Base-by-base conservation (phyloP, 2,329 filamentous ascomycete genomes). In the Metarhizium guizhouense region DNA sequence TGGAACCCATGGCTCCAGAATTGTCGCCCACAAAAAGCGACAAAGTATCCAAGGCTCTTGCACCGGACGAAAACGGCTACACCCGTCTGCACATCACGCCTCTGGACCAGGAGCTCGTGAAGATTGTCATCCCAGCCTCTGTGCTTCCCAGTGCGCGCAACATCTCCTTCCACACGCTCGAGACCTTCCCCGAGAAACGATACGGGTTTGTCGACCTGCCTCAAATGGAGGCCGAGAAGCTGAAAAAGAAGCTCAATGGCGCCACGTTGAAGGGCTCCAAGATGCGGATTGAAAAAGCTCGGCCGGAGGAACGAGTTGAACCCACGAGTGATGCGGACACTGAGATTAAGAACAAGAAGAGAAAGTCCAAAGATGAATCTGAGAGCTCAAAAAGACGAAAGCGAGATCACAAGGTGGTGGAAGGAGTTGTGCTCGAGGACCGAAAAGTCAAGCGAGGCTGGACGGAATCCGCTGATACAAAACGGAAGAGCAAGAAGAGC, bases 121-220 rank as follows among this genome's bases (percentile, higher is more conserved):
- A 82, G 55, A 77, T 86, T 51, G 82, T 95, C 57, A 71, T 99
- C 51, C 84, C 89, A 25, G 76, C 85, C 1, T 80, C 86, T 1
- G 67, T 89, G 14, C 81, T 84, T 40, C 77, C 83, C 14, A 75
- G 76, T 49, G 90, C 89, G 20, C 83, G 84, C 58, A 89, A 91
- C 67, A 82, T 96, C 53, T 96, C 92, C n/a, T 96, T 87, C 72
- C 93, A 97, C 71, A 77, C 78, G 5, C 74, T 96, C 61, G 82
- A 90, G 66, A 92, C 92, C 0, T 96, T 95, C 60, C 93, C 93
- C 14, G 94, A 99, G 61, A 87, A 84, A 67, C 86, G 83, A 54
- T 99, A 90, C 83, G 94, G 93, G 55, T 99, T 88, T 73, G 77
- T 97, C 57, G 91, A 95, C 50, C 73, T 99, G 42, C 92, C 92